Conservation (phyloP, 2,329 filamentous ascomycete genomes). For the Microsporum audouinii region DNA sequence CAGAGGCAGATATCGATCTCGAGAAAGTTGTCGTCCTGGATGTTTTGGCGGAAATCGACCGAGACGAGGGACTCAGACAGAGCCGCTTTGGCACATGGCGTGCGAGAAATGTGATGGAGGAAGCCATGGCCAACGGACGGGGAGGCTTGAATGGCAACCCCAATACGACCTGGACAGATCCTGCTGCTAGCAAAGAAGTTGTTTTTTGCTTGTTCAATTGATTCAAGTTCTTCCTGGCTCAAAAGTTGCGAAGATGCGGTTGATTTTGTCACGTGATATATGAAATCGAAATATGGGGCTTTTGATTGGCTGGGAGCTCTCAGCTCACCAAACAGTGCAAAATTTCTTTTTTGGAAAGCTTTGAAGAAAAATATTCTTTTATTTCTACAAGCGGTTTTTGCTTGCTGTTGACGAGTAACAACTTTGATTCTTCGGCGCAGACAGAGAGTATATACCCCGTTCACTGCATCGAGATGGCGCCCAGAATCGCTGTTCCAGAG, state of each 20-base stretch:
- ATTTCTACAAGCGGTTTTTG: not conserved
- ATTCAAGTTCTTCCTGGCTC: not conserved
- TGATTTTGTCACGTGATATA: not conserved
- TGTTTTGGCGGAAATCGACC: constrained; percentile 27
- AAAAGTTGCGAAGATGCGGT: not conserved
- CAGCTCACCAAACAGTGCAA: constrained; percentile 16
- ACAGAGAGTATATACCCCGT: not conserved
- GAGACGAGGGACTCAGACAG: constrained; percentile 41
- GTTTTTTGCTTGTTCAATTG: not conserved
- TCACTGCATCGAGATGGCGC: constrained; percentile 27
- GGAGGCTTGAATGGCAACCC: constrained; percentile 11
- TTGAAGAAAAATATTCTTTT: constrained; percentile 4
- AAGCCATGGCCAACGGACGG: constrained; percentile 41
- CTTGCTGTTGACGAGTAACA: not conserved
- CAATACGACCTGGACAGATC: constrained; percentile 4
- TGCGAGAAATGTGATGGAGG: constrained; percentile 49
- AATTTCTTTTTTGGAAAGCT: constrained; percentile 2
- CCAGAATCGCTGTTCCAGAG: constrained; percentile 31
- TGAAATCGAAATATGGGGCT: not conserved
- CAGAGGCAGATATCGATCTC: constrained; percentile 46
- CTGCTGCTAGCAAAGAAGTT: not conserved
- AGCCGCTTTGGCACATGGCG: constrained; percentile 49
- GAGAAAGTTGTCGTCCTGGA: constrained; percentile 34
- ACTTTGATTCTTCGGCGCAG: not conserved
- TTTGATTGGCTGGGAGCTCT: constrained; percentile 5